Percentiles rank a stretch among this genome's conserved stretches.
Evolutionary conservation across 257 asterid genomes (phyloP).

Genomic region (Przewalskia tangutica): DNA sequence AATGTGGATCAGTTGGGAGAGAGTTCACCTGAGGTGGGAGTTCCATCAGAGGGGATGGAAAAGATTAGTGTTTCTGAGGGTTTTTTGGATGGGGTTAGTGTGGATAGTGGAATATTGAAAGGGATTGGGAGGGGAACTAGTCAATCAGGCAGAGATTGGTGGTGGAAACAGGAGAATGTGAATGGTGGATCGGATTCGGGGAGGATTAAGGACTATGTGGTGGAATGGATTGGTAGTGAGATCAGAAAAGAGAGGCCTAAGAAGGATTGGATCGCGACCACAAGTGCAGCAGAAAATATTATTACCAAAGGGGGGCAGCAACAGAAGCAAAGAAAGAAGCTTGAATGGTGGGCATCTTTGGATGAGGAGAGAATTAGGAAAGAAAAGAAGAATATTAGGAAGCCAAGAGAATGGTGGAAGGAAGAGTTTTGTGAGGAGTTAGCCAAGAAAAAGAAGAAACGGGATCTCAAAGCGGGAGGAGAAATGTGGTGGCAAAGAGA

Average conservation of each 20-base stretch:
- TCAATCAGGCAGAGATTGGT: conserved; percentile 69
- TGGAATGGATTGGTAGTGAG: conserved; percentile 97
- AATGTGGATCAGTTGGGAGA: conserved; percentile 58
- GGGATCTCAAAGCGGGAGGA: conserved; percentile 34
- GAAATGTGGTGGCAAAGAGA: conserved; percentile 84
- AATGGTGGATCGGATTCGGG: conserved; percentile 67
- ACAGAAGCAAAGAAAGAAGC: conserved; percentile 54
- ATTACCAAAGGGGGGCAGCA: conserved; percentile 23
- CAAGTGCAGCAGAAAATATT: conserved; percentile 25
- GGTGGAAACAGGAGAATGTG: conserved; percentile 83
- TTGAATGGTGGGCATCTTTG: conserved; percentile 71
- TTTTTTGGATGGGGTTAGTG: conserved; percentile 44
- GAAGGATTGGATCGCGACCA: conserved; percentile 55
- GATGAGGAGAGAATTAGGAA: conserved; percentile 39
- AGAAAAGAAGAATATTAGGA: conserved; percentile 38
- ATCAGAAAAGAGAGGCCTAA: conserved; percentile 68
- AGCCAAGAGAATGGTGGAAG: conserved; percentile 95
- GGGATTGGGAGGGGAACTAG: conserved; percentile 44
- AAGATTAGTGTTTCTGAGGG: conserved; percentile 55
- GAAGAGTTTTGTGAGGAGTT: conserved; percentile 87
- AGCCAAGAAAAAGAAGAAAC: conserved; percentile 61
- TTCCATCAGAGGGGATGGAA: conserved; percentile 46
- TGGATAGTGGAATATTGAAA: conserved; percentile 49
- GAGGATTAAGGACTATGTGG: conserved; percentile 76
- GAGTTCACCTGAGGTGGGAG: conserved; percentile 20